Conservation (phyloP, 148 eudicot species). For the Camellia lanceoleosa region DNA sequence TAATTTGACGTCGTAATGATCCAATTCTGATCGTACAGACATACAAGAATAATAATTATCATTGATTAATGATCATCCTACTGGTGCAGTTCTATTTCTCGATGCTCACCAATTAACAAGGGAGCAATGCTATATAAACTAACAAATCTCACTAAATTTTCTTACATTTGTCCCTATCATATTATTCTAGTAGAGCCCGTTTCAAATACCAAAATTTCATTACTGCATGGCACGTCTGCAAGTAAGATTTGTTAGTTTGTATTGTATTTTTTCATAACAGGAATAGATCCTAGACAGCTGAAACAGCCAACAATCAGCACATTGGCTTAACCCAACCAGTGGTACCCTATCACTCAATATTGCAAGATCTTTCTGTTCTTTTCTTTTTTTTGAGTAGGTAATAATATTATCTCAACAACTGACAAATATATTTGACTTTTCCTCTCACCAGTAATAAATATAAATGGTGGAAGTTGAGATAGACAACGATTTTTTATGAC, state of each 20-base stretch:
- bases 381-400: neutral
- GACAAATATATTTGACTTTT: neutral
- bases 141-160: no score
- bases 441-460: neutral
- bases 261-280: no score
- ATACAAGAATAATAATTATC: neutral
- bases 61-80: neutral
- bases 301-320: neutral
- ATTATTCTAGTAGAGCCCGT: no score
- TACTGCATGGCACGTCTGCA: no score
- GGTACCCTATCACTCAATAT: no score
- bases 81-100: neutral
- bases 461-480: neutral
- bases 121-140: no score
- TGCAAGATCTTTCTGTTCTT: neutral
- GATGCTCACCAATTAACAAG: no score
- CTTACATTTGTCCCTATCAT: no score
- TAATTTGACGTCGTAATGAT: neutral
- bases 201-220: no score
- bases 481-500: neutral
- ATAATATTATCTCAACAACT: conserved; percentile 6
- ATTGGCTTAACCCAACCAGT: neutral
- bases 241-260: no score
- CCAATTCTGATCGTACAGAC: neutral
- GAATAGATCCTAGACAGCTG: neutral